Base-by-base conservation (phyloP, 352 stramenopile species). In the Globisporangium irregulare region DNA sequence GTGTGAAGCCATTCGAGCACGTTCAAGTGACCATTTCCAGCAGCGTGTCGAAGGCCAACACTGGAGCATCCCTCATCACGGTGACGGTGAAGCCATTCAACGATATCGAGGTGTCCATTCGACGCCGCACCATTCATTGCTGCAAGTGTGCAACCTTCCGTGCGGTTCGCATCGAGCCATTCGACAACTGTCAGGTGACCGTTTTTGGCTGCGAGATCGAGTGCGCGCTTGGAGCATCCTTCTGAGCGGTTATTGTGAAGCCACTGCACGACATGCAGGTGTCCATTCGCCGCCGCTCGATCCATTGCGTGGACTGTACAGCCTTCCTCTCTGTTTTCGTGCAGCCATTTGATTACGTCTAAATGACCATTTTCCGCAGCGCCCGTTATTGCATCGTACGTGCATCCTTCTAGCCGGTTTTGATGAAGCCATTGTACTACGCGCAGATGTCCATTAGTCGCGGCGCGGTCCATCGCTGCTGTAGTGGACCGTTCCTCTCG, bases 21-120 rank as follows among this genome's bases (percentile, higher is more conserved):
- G 6, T 64, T 12, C 9, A 82, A 34, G 32, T 82, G 77, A 5
- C 75, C 70, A 46, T 87, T 84, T 22, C 79, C 72, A 5, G 77
- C 77, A 4, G 73, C 79, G 24, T 79, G 46, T 5, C 74, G 73
- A 1, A 81, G 66, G 0, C 62, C 77, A 9, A 77, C 66, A 15
- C 64, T 67, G 1, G 74, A 80, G 48, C 77, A 87, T 1, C 77
- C 77, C 69, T 87, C 81, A 0, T n/a, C 66, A 9, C 78, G 76
- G 48, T 89, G 60, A 4, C 58, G 54, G 5, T 87, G 79, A 2
- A 91, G 73, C 77, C 77, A 92, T 61, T 80, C 58, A n/a, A 91
- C 67, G 15, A 86, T 73, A 22, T 81, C 78, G 14, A 90, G 38
- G 32, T 86, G 81, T 22, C 84, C 84, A 12, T 74, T 73, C 10